A percentile compares a stretch with the other conserved stretches of the same genome.
Evolutionary conservation across 2,329 filamentous ascomycete genomes (phyloP).

Genomic region (Penicillium sp.): DNA sequence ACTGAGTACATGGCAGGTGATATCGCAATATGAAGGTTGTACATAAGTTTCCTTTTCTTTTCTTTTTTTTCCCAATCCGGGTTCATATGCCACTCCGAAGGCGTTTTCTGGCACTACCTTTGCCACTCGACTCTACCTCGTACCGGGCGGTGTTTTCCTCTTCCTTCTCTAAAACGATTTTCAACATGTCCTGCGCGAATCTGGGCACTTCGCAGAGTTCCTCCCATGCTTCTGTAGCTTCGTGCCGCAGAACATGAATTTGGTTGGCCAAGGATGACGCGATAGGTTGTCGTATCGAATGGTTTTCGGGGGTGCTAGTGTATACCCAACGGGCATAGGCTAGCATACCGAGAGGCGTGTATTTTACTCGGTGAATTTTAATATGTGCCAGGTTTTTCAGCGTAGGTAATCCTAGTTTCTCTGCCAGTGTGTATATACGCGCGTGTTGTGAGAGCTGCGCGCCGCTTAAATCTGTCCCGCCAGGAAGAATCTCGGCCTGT

Average conservation of each 20-base stretch:
- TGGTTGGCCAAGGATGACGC: slow-evolving; percentile 87
- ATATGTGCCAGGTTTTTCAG: slow-evolving; percentile 74
- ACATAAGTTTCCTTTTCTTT: neutral
- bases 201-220: slow-evolving; percentile 82
- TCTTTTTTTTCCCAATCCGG: neutral
- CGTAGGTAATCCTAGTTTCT: slow-evolving; percentile 64
- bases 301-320: slow-evolving; percentile 64
- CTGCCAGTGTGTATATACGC: slow-evolving; percentile 80
- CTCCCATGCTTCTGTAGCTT: slow-evolving; percentile 82
- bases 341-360: slow-evolving; percentile 83
- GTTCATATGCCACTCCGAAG: slow-evolving; percentile 27
- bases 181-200: slow-evolving; percentile 89
- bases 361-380: slow-evolving; percentile 90
- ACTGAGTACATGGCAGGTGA: neutral
- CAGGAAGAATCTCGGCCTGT: slow-evolving; percentile 52
- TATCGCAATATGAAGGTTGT: neutral
- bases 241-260: slow-evolving; percentile 73
- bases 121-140: slow-evolving; percentile 33
- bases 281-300: slow-evolving; percentile 74
- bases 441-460: slow-evolving; percentile 83
- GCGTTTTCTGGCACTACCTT: slow-evolving; percentile 41
- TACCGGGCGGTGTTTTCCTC: slow-evolving; percentile 31
- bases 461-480: slow-evolving; percentile 69
- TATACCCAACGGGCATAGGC: slow-evolving; percentile 89
- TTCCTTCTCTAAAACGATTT: slow-evolving; percentile 47